Conservation (phyloP, 192 early-diverging fungal genomes). For the Kappamyces sp. region DNA sequence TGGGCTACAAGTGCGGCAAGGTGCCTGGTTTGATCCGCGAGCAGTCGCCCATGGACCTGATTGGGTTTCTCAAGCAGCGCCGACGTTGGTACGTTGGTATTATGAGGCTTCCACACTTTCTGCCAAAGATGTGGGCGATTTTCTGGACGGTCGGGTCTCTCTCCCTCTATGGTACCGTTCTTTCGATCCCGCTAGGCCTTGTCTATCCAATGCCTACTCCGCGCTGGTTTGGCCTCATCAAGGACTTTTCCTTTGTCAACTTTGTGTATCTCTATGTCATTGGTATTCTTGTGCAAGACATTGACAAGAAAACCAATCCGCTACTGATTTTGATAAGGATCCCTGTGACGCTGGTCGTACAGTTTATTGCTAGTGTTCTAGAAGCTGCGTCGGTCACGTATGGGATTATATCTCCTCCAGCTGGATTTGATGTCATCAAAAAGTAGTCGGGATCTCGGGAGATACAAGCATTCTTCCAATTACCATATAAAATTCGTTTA, state of each 20-base stretch:
- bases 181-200: constrained; percentile 39
- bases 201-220: constrained; percentile 28
- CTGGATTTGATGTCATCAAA: constrained; percentile 52
- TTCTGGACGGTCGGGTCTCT: constrained; percentile 53
- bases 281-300: constrained; percentile 47
- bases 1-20: constrained; percentile 50
- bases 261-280: constrained; percentile 53
- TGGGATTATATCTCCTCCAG: constrained; percentile 43
- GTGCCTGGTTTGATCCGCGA: constrained; percentile 47
- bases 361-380: constrained; percentile 40
- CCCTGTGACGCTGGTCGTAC: constrained; percentile 39
- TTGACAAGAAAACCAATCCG: constrained; percentile 43
- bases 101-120: constrained; percentile 41
- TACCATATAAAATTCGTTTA: too few relatives aligned
- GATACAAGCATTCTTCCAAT: too few relatives aligned
- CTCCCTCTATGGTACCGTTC: constrained; percentile 38
- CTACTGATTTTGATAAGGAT: constrained; percentile 36
- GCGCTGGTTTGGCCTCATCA: constrained; percentile 50
- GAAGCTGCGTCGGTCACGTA: constrained; percentile 45
- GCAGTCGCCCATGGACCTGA: constrained; percentile 45
- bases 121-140: constrained; percentile 48
- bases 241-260: constrained; percentile 44
- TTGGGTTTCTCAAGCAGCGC: constrained; percentile 53
- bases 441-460: constrained; percentile 22
- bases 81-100: constrained; percentile 54